These are phyloP conservation scores for Sugiyamaella qingdaonensis DNA, from an alignment of 805 yeast species.

Conservation along the genomic window DNA sequence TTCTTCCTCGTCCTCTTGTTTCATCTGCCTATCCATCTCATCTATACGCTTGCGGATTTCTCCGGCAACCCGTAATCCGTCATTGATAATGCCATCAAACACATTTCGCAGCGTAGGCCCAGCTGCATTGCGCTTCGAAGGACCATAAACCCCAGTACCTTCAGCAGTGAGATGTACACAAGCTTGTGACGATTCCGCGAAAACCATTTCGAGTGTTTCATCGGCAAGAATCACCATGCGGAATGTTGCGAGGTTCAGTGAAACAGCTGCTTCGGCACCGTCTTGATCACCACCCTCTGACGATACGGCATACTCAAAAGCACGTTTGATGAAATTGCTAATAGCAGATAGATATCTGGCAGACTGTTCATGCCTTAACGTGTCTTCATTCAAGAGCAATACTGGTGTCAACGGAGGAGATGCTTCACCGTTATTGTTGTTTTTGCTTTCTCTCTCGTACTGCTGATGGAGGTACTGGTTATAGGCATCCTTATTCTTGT, in stretches of 20 bases:
- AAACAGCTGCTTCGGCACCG: constrained; percentile 22
- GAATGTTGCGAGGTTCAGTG: constrained; percentile 77
- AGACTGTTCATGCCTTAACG: constrained; percentile 30
- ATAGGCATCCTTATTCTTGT: constrained; percentile 32
- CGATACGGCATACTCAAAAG: constrained; percentile 86
- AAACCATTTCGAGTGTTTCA: constrained; percentile 84
- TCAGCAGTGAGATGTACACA: constrained; percentile 53
- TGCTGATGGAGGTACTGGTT: constrained; percentile 47
- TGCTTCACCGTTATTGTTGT: constrained; percentile 24
- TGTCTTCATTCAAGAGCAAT: constrained; percentile 19
- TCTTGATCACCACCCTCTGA: constrained; percentile 34
- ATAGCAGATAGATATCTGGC: constrained; percentile 77
- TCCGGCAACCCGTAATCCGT: constrained; percentile 86
- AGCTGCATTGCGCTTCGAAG: constrained; percentile 32
- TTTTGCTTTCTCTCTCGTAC: constrained; percentile 23
- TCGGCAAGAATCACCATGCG: constrained; percentile 93
- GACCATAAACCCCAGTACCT: constrained; percentile 36
- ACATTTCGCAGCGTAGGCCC: constrained; percentile 59
- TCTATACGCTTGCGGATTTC: constrained; percentile 88
- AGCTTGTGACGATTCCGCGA: constrained; percentile 61
- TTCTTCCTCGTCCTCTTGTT: constrained; percentile 31
- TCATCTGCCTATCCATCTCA: constrained; percentile 32
- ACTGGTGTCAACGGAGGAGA: constrained; percentile 19
- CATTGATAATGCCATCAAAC: constrained; percentile 87
- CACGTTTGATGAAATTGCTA: constrained; percentile 77